These are phyloP conservation scores for Oryza longistaminata DNA, from an alignment of 176 grass and related monocot species.

Conservation along the genomic window DNA sequence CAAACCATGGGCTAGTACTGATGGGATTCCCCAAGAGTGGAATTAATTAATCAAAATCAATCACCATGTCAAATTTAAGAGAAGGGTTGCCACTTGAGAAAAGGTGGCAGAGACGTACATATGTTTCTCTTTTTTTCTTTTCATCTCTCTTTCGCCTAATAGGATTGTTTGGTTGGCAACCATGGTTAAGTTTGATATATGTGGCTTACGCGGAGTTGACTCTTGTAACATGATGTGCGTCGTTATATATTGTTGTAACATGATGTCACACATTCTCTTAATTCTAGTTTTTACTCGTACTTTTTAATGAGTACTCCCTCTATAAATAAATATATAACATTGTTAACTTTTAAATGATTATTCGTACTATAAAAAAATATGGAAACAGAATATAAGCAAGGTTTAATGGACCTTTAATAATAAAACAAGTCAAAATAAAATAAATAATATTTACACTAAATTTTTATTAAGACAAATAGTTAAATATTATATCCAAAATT, in stretches of 20 bases:
- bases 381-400: too few species aligned
- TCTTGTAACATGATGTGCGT: not conserved
- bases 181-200: not conserved
- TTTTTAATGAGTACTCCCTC: too few species aligned
- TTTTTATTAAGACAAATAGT: too few species aligned
- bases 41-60: constrained; percentile 32
- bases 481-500: too few species aligned
- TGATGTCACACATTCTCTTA: too few species aligned
- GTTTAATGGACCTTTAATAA: too few species aligned
- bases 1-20: constrained; percentile 10
- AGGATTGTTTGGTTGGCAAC: not conserved
- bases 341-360: too few species aligned
- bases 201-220: not conserved
- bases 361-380: too few species aligned
- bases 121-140: not conserved
- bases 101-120: not conserved
- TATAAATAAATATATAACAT: too few species aligned
- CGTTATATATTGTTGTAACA: not conserved
- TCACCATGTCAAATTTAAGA: constrained; percentile 11
- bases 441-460: too few species aligned
- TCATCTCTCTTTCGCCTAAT: not conserved
- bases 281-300: too few species aligned
- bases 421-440: too few species aligned
- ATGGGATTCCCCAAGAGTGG: constrained; percentile 25
- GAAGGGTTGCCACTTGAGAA: constrained; percentile 13